Base-by-base conservation (phyloP, 2,329 filamentous ascomycete species). In the Talaromyces piceae region DNA sequence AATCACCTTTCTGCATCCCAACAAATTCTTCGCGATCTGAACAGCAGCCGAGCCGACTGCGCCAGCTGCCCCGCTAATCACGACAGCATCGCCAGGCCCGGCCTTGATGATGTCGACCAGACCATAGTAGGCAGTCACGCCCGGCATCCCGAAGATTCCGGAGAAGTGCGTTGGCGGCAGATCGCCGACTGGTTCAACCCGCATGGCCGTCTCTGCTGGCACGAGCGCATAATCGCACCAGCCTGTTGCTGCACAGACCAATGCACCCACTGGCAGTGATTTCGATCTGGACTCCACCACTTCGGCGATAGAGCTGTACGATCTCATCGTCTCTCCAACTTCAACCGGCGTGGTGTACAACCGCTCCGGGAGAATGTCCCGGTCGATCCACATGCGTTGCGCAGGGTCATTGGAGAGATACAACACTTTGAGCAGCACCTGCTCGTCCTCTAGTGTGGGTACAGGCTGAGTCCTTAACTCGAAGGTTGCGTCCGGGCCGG, bases 381-480 rank as follows among this genome's bases (percentile, higher is more conserved):
- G 60, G 52, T 73, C 65, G 54, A 79, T 77, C 74, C 75, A 77
- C 41, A 66, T 68, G 50, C 77, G 70, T 58, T 78, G 75, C 3
- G 75, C 77, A 1, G 77, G 77, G 61, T 79, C 77, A 54, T 78
- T 79, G 55, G 74, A 77, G 47, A 78, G 59, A 59, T 69, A 77
- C 16, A 72, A 58, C 2, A 65, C 61, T 61, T 77, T 74, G 49
- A 77, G 54, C 18, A 79, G 69, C 53, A 75, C 62, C 61, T 78
- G 66, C 51, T 69, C 62, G 8, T 67, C 53, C 25, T 64, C 59
- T 8, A 69, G 65, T 27, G 62, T 31, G 2, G 72, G 65, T 7
- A 74, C 59, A 1, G 63, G 55, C 4, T 54, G 60, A 1, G 44
- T 46, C 3, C 2, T 20, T n/a, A 46, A 18, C n/a, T 22, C 20